Evolutionary conservation across 768 basidiomycete genomes (phyloP).

Genomic region (Tulasnella sp.): DNA sequence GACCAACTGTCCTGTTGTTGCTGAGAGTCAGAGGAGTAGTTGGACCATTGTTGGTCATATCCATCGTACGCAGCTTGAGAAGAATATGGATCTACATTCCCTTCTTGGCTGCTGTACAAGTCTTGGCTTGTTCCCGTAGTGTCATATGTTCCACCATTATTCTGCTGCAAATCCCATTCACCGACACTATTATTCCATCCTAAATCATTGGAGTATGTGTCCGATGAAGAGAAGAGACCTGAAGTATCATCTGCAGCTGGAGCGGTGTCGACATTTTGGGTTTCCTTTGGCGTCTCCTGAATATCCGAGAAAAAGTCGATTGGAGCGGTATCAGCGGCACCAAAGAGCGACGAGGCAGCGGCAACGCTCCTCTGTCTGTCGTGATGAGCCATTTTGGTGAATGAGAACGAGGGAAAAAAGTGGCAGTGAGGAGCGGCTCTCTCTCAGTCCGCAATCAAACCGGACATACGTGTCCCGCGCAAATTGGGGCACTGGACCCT

Average conservation of each 20-base stretch:
- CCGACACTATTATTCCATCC: slow-evolving; percentile 2
- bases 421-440: not conserved
- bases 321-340: slow-evolving; percentile 40
- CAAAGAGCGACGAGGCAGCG: slow-evolving; percentile 73
- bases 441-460: not conserved
- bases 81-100: slow-evolving; percentile 15
- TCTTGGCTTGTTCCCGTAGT: no score
- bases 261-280: not conserved
- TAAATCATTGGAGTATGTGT: slow-evolving; percentile 1
- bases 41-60: slow-evolving; percentile 22
- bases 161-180: not conserved
- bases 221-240: slow-evolving; percentile 6
- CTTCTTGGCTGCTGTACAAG: no score
- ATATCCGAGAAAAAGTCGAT: slow-evolving; percentile 54
- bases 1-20: slow-evolving; percentile 8
- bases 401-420: not conserved
- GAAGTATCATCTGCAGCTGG: slow-evolving; percentile 1
- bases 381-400: slow-evolving; percentile 9
- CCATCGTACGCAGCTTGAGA: slow-evolving; percentile 27
- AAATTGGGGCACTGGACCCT: no score
- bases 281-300: slow-evolving; percentile 20
- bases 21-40: slow-evolving; percentile 16
- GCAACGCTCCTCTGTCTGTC: slow-evolving; percentile 35
- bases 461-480: not conserved
- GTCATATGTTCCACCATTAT: no score